Evolutionary conservation across 2,329 filamentous ascomycete genomes (phyloP).

Genomic region (Colletotrichum trifolii): DNA sequence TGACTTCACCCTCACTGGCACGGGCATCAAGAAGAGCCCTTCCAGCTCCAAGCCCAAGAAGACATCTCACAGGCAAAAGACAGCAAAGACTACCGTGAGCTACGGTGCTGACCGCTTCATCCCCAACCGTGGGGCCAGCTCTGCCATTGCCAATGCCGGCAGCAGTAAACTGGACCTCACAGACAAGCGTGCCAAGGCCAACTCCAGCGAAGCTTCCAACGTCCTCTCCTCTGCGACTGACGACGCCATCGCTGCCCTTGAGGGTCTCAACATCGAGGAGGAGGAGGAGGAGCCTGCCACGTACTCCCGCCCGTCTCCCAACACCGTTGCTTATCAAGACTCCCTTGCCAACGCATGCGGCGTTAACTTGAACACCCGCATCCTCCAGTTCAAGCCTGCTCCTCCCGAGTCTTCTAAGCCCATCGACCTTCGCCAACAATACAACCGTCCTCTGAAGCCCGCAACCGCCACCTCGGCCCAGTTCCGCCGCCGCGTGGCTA

Average conservation of each 20-base stretch:
- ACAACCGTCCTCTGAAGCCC: conserved; percentile 94
- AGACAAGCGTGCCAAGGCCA: conserved; percentile 80
- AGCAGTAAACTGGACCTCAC: conserved; percentile 82
- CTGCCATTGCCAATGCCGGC: conserved; percentile 83
- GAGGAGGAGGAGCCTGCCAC: conserved; percentile 77
- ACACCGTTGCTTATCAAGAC: conserved; percentile 90
- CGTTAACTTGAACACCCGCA: conserved; percentile 92
- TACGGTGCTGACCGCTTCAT: conserved; percentile 94
- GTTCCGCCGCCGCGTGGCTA: conserved; percentile 90
- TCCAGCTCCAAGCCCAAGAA: conserved; percentile 68
- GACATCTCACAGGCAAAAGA: conserved; percentile 60
- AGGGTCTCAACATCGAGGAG: conserved; percentile 79
- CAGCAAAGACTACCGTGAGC: conserved; percentile 80
- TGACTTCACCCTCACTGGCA: conserved; percentile 90
- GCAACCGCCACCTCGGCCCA: conserved; percentile 80
- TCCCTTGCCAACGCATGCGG: conserved; percentile 91
- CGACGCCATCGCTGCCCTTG: conserved; percentile 82
- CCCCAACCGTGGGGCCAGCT: conserved; percentile 90
- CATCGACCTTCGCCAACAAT: conserved; percentile 96
- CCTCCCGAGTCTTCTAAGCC: conserved; percentile 98
- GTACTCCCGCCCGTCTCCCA: conserved; percentile 84
- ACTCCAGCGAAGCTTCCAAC: conserved; percentile 75
- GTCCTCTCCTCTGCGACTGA: conserved; percentile 84
- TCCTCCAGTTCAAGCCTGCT: conserved; percentile 97
- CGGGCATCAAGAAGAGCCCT: conserved; percentile 74